A percentile compares a stretch with the other conserved stretches of the same genome.
Evolutionary conservation across 257 asterid genomes (phyloP).

Genomic region (Primulina huaijiensis): DNA sequence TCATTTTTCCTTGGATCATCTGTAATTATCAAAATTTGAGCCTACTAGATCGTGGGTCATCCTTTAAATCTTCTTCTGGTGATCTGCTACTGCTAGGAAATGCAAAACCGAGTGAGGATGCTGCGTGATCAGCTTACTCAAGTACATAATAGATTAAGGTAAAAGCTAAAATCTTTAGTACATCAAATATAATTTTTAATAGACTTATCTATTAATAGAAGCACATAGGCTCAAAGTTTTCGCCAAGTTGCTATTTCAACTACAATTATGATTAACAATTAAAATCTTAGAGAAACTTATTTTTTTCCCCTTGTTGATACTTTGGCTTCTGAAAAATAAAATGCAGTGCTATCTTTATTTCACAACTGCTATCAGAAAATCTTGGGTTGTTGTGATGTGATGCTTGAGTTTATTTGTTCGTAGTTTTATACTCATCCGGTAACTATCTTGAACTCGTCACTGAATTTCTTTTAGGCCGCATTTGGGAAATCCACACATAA

Average conservation of each 20-base stretch:
- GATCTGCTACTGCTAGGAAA: constrained; percentile 51
- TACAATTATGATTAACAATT: background rate
- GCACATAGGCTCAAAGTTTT: background rate
- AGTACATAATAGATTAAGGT: constrained; percentile 55
- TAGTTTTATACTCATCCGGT: background rate
- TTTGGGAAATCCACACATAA: too few species aligned
- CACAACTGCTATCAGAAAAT: background rate
- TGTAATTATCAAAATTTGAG: constrained; percentile 10
- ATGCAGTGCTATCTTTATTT: background rate
- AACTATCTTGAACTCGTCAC: constrained; percentile 2
- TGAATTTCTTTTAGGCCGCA: background rate
- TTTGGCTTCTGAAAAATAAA: background rate
- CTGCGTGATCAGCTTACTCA: constrained; percentile 54
- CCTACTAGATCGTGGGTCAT: background rate
- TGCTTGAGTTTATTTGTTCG: background rate
- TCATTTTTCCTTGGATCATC: constrained; percentile 7
- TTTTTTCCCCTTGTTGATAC: background rate
- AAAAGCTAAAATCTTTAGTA: constrained; percentile 21
- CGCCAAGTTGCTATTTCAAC: background rate
- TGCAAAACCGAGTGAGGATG: constrained; percentile 47
- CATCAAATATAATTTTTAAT: constrained; percentile 9
- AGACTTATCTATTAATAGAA: background rate
- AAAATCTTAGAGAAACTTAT: background rate
- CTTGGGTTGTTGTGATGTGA: background rate
- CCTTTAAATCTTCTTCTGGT: constrained; percentile 7